Base-by-base conservation (phyloP, 1,284 basidiomycete genomes). In the Macrocystidia cucumis region DNA sequence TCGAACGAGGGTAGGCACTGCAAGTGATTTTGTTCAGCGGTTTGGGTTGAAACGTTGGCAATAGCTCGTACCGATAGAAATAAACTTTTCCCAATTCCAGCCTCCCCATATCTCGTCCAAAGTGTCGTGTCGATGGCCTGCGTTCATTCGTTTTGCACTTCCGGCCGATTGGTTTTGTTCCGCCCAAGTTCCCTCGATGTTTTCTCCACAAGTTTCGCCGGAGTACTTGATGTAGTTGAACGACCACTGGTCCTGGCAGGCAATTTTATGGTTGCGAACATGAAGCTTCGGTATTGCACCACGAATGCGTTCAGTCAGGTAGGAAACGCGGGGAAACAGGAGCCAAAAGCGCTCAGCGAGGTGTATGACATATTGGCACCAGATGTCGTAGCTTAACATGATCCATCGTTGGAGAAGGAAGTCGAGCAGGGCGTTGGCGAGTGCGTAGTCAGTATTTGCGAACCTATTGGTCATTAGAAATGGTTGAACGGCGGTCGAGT, bases 201-300 rank as follows among this genome's bases (percentile, higher is more conserved):
- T 32, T 34, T 54, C 51, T 2, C 46, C 44, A 13, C 32, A 40
- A 1, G 38, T 49, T 18, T 43, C 38, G 2, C 47, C 45, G 5
- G 41, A 45, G 26, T 39, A 27, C 12, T 18, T 12, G 6, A 48
- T 27, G 28, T 46, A 53, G 20, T 50, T 50, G 20, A 56, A 46
- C 12, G 48, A 42, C 23, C 37, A 48, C 0, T 41, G 13, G 1
- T 42, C 30, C 21, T 47, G 42, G 28, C 50, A 53, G 0, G 27
- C 20, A 1, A 41, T 24, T 3, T 44, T 20, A 22, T 54, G 54
- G 19, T 45, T 44, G 7, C 35, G 40, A 9, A 50, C 37, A 25
- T 54, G 51, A 44, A 52, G 39, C 19, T 51, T 54, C 2, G 44
- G 45, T 16, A 55, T 47, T 0, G 45, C 42, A 1, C 48, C 49